Base-by-base conservation (phyloP, 306 rosid species). In the Cyamopsis tetragonoloba region DNA sequence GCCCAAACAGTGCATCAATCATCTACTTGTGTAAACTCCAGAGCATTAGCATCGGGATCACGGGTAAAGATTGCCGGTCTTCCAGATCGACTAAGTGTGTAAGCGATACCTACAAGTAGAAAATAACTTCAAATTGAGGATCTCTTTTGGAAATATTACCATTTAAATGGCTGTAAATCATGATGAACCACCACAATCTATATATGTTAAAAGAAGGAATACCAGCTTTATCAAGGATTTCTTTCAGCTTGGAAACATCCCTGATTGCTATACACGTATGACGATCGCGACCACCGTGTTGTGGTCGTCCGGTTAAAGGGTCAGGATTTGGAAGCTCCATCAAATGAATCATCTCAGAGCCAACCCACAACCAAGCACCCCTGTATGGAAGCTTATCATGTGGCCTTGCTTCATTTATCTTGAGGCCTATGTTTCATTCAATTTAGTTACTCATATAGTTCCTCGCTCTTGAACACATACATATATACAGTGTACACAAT, bases 341-440 rank as follows among this genome's bases (percentile, higher is more conserved):
- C 51, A 93, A 77, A 77, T 90, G 99, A 66, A 93, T 88, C 99
- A 90, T 93, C 83, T 83, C 97, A 26, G 97, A 83, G 48, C 99
- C 99, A 54, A 93, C 97, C 99, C 99, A 90, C 49, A 93, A 71
- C 99, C 99, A 93, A 31, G 99, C 95, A 70, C 99, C 99, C 63
- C 92, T 83, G 26, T 90, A 93, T 51, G 97, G 99, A 41, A 93
- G 99, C 87, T 90, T 90, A 60, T 93, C 86, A 23, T 93, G 77
- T 24, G 99, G 99, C 84, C 99, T 83, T 34, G 99, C 99, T 79
- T 93, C 96, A 62, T 93, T 93, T 71, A 90, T 86, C 75, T 84
- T 69, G 62, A 93, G 96, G 44, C 99, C 95, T 93, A 23, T 15
- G 44, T 51, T 60, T 19, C 73, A 70, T 43, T 22, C 51, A 66